phyloP scores from a whole-genome alignment of 345 rosid species.

The Bretschneidera sinensis region DNA sequence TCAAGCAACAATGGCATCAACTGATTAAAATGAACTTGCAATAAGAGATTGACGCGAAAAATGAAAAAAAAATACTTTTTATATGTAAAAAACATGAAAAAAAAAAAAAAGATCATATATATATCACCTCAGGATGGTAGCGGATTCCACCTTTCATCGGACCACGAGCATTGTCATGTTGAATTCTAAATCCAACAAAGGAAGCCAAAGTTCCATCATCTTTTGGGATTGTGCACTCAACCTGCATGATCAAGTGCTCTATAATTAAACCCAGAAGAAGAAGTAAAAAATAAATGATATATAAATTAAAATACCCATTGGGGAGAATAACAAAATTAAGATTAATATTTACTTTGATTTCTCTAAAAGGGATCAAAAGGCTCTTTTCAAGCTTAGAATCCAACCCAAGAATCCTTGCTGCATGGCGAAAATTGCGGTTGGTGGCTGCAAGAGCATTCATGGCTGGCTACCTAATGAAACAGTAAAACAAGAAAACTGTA shows the following conservation, averaged over 20 bases:
- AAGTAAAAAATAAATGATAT: no score
- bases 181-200: background rate
- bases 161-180: background rate
- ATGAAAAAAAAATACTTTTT: no score
- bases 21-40: no score
- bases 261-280: no score
- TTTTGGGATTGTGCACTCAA: background rate
- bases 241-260: no score
- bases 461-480: no score
- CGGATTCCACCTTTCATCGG: slow-evolving; percentile 63
- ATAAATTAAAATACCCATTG: background rate
- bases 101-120: no score
- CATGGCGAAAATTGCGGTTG: background rate
- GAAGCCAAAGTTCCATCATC: slow-evolving; percentile 1
- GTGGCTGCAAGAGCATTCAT: background rate
- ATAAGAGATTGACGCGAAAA: no score
- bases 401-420: background rate
- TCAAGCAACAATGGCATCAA: no score
- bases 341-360: background rate
- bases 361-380: no score
- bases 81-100: no score
- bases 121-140: slow-evolving; percentile 64
- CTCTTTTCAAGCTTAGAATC: background rate
- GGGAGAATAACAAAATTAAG: background rate
- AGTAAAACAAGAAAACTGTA: no score